Evolutionary conservation across 441 rosid species (phyloP).

Genomic region (Sinapis alba): DNA sequence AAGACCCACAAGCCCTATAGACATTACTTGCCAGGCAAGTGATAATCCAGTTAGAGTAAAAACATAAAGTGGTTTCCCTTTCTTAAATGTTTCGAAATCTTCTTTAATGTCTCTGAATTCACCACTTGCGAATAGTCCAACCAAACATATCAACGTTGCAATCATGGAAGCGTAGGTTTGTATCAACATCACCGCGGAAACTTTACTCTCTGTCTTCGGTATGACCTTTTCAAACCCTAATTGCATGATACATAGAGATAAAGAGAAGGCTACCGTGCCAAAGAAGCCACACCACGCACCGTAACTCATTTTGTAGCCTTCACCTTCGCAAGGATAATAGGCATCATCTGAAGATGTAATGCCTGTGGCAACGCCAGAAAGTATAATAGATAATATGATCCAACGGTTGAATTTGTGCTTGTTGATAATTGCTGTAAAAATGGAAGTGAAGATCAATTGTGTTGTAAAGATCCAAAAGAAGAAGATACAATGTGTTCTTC

Average conservation of each 20-base stretch:
- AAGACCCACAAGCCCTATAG: constrained; percentile 38
- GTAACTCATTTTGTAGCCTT: constrained; percentile 9
- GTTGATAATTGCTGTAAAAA: constrained; percentile 34
- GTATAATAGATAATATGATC: constrained; percentile 36
- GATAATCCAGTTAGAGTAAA: constrained; percentile 33
- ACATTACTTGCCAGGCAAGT: constrained; percentile 41
- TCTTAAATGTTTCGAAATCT: constrained; percentile 29
- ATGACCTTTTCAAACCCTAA: constrained; percentile 35
- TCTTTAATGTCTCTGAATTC: constrained; percentile 31
- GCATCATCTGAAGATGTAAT: constrained; percentile 32
- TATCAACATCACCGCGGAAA: constrained; percentile 21
- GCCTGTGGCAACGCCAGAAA: constrained; percentile 38
- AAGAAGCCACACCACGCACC: constrained; percentile 38
- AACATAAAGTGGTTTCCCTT: constrained; percentile 28
- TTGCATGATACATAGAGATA: constrained; percentile 37
- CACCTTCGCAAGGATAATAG: constrained; percentile 28
- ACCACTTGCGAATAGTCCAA: constrained; percentile 31
- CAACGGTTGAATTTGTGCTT: constrained; percentile 40
- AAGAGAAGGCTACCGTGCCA: constrained; percentile 38
- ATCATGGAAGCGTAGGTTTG: constrained; percentile 33
- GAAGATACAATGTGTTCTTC: constrained; percentile 28
- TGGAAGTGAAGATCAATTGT: constrained; percentile 37
- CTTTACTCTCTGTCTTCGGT: constrained; percentile 6
- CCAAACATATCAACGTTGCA: constrained; percentile 37
- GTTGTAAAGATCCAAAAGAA: constrained; percentile 38